Conservation (phyloP, 495 filamentous ascomycete genomes). For the Apiosordaria backusii region DNA sequence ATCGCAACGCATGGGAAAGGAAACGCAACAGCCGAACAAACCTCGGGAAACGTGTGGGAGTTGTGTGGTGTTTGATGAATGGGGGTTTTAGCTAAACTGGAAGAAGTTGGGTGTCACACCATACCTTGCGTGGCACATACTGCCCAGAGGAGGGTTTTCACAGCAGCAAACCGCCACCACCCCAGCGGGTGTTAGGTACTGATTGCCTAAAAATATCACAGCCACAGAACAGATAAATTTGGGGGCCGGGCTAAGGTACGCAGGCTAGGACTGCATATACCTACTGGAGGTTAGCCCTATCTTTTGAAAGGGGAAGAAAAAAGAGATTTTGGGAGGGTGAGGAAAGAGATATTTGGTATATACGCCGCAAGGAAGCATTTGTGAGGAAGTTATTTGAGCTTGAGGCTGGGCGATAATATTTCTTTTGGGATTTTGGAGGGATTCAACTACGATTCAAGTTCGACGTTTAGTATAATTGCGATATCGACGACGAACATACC, state of each 20-base stretch:
- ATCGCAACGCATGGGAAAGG: neutral
- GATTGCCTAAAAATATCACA: neutral
- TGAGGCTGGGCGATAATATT: neutral
- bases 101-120: neutral
- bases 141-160: too few relatives aligned
- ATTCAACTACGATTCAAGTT: too few relatives aligned
- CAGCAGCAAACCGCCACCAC: too few relatives aligned
- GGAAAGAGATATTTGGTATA: neutral
- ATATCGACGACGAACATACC: neutral
- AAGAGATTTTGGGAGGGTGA: too few relatives aligned
- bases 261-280: neutral
- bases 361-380: neutral
- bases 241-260: too few relatives aligned
- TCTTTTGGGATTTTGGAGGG: too few relatives aligned
- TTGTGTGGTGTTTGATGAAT: slow-evolving; percentile 10
- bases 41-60: neutral
- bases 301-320: neutral
- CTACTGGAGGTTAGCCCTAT: neutral
- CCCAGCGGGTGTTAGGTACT: too few relatives aligned
- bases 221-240: neutral
- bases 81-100: neutral
- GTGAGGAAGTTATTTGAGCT: neutral
- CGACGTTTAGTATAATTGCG: neutral
- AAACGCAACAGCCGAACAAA: neutral
- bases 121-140: too few relatives aligned